Evolutionary conservation across 1,284 basidiomycete genomes (phyloP), one percentile per base, ranked within the genome.

Genomic region (Ceratobasidium sp.): DNA sequence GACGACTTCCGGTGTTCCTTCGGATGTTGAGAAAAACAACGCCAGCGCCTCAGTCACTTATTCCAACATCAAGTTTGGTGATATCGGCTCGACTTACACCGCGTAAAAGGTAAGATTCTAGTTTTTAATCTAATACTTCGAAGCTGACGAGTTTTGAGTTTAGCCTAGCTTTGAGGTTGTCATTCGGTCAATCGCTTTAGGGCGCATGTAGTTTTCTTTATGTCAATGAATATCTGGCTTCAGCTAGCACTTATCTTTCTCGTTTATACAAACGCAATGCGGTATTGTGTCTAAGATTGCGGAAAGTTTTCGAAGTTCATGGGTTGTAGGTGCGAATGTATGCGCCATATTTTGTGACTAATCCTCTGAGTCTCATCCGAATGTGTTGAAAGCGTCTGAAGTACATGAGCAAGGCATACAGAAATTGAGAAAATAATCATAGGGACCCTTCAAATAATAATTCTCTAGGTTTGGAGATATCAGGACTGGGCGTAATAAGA

Each of bases 61-160:
- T 84, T 89, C 87, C 36, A 88, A 89, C 85, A 88, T 89, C 83
- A 86, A 84, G 79, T 85, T 85, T 79, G 88, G 88, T 64, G 82
- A 84, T 77, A 85, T 89, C 79, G 86, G 85, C 76, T 85, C 86
- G 60, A 89, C 88, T 74, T 88, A 77, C 77, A 79, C 75, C 44
- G 76, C 47, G 22, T 76, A 69, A 50, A 54, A 47, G 36, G 36
- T 75, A 60, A 44, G 47, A 48, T 69, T 29, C 44, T 44, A 45
- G 15, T 45, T 6, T 41, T 36, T n/a, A 56, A 56, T 27, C 22
- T 14, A n/a, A 22, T 22, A 36, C 51, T 14, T n/a, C n/a, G 2
- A 33, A 6, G 11, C 27, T 71, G 17, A 41, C 3, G 17, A 27
- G 11, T 11, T 5, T 41, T 24, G 8, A 47, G 11, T 14, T 6